A percentile compares a stretch with the other conserved stretches of the same genome.
phyloP scores from a whole-genome alignment of 805 yeast genomes.

The Starmerella potacharoeniae region DNA sequence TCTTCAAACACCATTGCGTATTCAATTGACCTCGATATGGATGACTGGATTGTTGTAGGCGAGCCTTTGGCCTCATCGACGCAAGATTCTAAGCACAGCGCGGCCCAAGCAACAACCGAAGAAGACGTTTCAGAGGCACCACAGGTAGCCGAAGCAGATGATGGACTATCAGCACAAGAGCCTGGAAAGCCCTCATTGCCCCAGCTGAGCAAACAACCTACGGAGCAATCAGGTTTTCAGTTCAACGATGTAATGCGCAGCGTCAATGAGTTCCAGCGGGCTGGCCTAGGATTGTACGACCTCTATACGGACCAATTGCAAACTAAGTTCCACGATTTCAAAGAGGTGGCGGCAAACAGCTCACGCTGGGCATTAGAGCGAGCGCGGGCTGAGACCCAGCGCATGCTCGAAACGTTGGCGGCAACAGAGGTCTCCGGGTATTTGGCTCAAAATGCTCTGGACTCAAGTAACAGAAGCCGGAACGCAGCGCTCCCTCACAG shows the following conservation, averaged over 20 bases:
- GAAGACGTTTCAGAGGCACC: too few relatives aligned
- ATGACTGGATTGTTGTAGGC: neutral
- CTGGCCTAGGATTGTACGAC: neutral
- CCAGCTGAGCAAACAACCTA: neutral
- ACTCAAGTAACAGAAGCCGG: too few relatives aligned
- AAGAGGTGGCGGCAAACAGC: slow-evolving; percentile 2
- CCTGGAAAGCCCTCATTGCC: too few relatives aligned
- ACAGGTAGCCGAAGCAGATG: neutral
- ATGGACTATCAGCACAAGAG: neutral
- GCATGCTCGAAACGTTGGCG: neutral
- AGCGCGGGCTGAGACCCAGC: slow-evolving; percentile 6
- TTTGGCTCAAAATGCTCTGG: neutral
- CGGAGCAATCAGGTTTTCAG: neutral
- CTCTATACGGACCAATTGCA: neutral
- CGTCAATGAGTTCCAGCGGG: neutral
- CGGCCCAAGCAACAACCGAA: neutral
- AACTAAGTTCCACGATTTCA: neutral
- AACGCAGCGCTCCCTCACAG: too few relatives aligned
- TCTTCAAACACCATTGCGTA: neutral
- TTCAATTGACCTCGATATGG: neutral
- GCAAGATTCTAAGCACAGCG: neutral
- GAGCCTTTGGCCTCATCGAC: neutral
- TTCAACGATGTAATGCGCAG: neutral
- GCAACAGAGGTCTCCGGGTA: neutral
- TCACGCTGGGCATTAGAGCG: neutral